Percentiles rank a stretch among this genome's conserved stretches.
These are phyloP conservation scores for Wickerhamiella bombiphila DNA, from an alignment of 805 yeast genomes.

Conservation along the genomic window DNA sequence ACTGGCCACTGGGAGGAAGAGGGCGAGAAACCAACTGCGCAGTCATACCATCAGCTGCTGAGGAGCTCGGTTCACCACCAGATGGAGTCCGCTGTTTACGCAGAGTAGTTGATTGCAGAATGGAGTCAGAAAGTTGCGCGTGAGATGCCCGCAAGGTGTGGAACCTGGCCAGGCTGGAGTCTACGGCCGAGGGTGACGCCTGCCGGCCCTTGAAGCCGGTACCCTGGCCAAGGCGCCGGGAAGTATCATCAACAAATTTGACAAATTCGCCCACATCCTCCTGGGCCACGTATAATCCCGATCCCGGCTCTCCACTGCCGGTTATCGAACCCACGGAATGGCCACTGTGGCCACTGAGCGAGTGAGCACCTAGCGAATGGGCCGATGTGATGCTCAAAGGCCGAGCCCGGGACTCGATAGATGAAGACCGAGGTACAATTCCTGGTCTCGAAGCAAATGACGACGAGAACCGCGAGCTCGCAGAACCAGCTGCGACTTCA, in stretches of 20 bases:
- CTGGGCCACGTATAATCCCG: slow-evolving; percentile 35
- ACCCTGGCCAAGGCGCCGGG: slow-evolving; percentile 3
- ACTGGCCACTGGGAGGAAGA: slow-evolving; percentile 5
- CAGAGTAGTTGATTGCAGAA: slow-evolving; percentile 8
- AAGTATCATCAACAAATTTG: slow-evolving; percentile 39
- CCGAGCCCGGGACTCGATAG: slow-evolving; percentile 6
- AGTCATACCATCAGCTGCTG: slow-evolving; percentile 2
- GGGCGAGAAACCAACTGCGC: slow-evolving; percentile 1
- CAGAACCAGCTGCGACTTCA: neutral
- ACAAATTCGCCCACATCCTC: slow-evolving; percentile 49
- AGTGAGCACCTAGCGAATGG: slow-evolving; percentile 5
- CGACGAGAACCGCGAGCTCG: slow-evolving; percentile 20
- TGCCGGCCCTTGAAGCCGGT: slow-evolving; percentile 5
- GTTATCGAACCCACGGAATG: slow-evolving; percentile 28
- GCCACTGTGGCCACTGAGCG: slow-evolving; percentile 29
- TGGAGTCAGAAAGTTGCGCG: slow-evolving; percentile 24
- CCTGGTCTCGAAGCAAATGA: slow-evolving; percentile 25
- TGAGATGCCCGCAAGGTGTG: slow-evolving; percentile 24
- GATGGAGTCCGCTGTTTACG: slow-evolving; percentile 16
- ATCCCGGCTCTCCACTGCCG: slow-evolving; percentile 22
- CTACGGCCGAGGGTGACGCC: slow-evolving; percentile 7
- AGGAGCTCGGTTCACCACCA: slow-evolving; percentile 1
- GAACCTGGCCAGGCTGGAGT: slow-evolving; percentile 22
- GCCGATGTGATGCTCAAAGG: neutral
- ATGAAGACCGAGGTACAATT: slow-evolving; percentile 18